phyloP scores from a whole-genome alignment of 2,329 filamentous ascomycete species.

The Phoma sp. region DNA sequence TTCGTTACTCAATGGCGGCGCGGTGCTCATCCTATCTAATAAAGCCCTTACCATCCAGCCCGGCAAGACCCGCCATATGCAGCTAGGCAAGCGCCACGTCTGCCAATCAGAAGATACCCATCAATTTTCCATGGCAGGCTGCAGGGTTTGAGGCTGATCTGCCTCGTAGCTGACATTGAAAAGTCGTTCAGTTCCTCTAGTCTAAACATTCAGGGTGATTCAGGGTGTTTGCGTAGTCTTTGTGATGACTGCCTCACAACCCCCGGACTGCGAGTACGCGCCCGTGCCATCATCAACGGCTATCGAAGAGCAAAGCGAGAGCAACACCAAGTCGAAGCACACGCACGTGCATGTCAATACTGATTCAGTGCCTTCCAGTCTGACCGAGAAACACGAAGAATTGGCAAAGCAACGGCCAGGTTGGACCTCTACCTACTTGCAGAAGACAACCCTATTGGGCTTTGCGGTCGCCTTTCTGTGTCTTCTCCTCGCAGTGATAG shows the following conservation, averaged over 20 bases:
- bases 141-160: neutral
- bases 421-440: conserved; percentile 4
- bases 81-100: conserved; percentile 1
- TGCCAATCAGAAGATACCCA: neutral
- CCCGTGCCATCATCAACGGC: neutral
- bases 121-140: neutral
- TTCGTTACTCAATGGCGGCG: neutral
- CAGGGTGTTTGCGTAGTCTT: neutral
- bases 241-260: neutral
- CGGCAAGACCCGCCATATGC: neutral
- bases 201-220: neutral
- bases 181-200: neutral
- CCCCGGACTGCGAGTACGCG: neutral
- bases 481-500: conserved; percentile 1
- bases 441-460: neutral
- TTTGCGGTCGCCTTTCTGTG: neutral
- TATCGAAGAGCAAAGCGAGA: neutral
- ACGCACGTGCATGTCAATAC: neutral
- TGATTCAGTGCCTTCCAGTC: neutral
- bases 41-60: neutral
- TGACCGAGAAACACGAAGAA: neutral
- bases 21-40: neutral
- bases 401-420: neutral
- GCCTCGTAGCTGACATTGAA: neutral
- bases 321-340: neutral